Conservation (phyloP, 1,139 yeast species). For the Kodamaea arcana region DNA sequence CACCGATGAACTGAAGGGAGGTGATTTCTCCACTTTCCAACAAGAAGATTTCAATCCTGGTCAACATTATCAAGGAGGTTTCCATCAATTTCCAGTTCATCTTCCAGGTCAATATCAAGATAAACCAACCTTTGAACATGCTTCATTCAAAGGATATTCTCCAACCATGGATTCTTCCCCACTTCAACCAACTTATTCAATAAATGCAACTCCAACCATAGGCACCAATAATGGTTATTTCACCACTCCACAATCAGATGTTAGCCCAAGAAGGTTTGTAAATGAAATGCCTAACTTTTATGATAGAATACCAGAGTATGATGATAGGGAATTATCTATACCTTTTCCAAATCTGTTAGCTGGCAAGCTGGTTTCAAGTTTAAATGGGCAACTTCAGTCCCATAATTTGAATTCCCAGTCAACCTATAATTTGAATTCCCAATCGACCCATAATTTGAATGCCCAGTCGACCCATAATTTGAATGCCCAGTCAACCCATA, state of each 20-base stretch:
- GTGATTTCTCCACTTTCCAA: not conserved
- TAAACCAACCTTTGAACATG: not conserved
- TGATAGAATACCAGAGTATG: not conserved
- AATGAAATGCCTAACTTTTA: not conserved
- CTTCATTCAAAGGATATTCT: slow-evolving; percentile 2
- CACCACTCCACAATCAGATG: slow-evolving; percentile 8
- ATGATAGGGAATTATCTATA: not conserved
- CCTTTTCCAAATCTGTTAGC: too few relatives aligned
- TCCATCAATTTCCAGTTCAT: not conserved
- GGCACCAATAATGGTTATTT: not conserved
- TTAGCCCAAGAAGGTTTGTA: slow-evolving; percentile 7
- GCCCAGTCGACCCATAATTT: not conserved
- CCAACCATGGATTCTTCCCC: slow-evolving; percentile 7
- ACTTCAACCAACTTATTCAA: slow-evolving; percentile 6
- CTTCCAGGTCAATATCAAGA: not conserved
- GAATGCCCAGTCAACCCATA: not conserved
- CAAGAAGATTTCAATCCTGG: not conserved
- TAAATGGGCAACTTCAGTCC: not conserved
- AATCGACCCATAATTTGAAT: not conserved
- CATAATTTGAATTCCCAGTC: not conserved
- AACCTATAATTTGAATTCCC: not conserved
- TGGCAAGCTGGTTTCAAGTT: too few relatives aligned
- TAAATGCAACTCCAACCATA: slow-evolving; percentile 1
- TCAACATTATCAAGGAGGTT: not conserved
- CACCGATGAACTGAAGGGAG: slow-evolving; percentile 2